phyloP scores from a whole-genome alignment of 139 green algal species.

The Dunaliella sp. region DNA sequence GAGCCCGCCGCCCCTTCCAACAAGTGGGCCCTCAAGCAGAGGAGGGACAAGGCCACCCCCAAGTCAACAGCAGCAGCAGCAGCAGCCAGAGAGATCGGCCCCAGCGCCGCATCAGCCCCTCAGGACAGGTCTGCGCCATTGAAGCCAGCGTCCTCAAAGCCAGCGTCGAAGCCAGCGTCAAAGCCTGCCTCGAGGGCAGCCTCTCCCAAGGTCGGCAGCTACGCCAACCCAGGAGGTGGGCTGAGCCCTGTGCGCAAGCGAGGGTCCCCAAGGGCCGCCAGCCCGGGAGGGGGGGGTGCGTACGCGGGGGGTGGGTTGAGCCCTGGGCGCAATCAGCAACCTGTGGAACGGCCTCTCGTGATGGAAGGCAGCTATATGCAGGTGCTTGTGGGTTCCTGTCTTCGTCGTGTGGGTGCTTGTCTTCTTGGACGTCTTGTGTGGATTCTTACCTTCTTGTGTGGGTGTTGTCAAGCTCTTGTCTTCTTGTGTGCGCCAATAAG shows the following conservation, averaged over 20 bases:
- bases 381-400: background rate
- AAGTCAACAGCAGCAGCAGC: background rate
- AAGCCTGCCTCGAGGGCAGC: too few relatives aligned
- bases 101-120: too few relatives aligned
- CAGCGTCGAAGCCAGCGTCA: background rate
- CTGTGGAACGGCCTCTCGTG: background rate
- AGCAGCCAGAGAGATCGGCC: background rate
- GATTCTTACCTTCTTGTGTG: background rate
- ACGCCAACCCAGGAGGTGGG: background rate
- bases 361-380: conserved; percentile 18
- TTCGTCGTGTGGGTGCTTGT: background rate
- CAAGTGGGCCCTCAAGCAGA: background rate
- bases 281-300: too few relatives aligned
- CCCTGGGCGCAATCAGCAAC: background rate
- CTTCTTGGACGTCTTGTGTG: background rate
- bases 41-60: background rate
- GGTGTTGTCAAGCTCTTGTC: background rate
- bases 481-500: too few relatives aligned
- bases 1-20: background rate
- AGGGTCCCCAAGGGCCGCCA: background rate
- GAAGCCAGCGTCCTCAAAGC: too few relatives aligned
- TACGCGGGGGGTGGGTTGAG: background rate
- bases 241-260: background rate
- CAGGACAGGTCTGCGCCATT: too few relatives aligned
- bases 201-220: background rate